Conservation (phyloP, 2,329 filamentous ascomycete species). For the Neonectria punicea region DNA sequence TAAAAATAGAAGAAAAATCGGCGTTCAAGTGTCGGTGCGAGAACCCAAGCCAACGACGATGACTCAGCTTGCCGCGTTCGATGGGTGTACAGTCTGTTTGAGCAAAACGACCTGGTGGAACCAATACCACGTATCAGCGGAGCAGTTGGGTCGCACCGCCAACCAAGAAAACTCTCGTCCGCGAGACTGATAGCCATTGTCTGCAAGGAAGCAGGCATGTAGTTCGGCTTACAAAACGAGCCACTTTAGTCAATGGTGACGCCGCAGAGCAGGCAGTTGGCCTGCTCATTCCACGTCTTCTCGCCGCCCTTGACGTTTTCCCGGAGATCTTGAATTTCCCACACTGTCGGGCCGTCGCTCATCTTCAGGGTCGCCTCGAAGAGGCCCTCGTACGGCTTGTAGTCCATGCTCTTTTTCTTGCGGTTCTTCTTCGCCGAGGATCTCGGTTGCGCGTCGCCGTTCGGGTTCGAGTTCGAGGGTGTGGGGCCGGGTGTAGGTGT, state of each 20-base stretch:
- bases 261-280: slow-evolving; percentile 61
- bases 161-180: background rate
- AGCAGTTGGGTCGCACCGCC: background rate
- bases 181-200: background rate
- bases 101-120: background rate
- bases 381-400: slow-evolving; percentile 61
- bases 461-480: slow-evolving; percentile 29
- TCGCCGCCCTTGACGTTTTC: slow-evolving; percentile 58
- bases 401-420: slow-evolving; percentile 51
- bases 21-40: slow-evolving; percentile 14
- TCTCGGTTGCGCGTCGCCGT: slow-evolving; percentile 38
- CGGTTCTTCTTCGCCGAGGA: slow-evolving; percentile 49
- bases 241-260: slow-evolving; percentile 55
- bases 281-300: slow-evolving; percentile 64
- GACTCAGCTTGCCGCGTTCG: background rate
- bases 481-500: slow-evolving; percentile 47
- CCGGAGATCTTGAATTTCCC: slow-evolving; percentile 64
- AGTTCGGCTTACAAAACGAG: background rate
- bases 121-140: background rate
- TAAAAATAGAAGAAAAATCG: slow-evolving; percentile 35
- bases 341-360: slow-evolving; percentile 58
- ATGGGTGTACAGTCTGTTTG: background rate
- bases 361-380: slow-evolving; percentile 63
- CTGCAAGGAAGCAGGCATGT: background rate
- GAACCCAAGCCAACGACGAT: background rate